These are phyloP conservation scores for Picea glauca DNA, from an alignment of 75 land plant genomes.

Conservation along the genomic window DNA sequence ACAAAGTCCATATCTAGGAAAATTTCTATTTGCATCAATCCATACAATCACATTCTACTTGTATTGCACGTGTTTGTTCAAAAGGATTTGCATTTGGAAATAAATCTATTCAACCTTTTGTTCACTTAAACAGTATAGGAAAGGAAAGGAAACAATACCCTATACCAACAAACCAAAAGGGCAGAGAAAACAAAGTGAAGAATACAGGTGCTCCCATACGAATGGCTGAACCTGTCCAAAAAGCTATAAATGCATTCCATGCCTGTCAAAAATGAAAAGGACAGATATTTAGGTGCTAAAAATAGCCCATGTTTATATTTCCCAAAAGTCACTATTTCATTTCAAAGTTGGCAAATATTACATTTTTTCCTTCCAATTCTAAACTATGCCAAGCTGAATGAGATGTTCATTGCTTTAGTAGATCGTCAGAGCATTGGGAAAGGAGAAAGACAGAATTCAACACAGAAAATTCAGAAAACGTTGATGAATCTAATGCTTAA, in stretches of 20 bases:
- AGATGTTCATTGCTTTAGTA: background rate
- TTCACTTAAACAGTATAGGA: background rate
- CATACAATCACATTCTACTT: background rate
- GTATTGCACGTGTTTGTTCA: background rate
- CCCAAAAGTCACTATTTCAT: background rate
- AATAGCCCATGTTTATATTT: background rate
- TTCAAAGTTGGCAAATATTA: background rate
- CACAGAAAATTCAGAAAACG: too few relatives aligned
- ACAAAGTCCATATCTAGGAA: background rate
- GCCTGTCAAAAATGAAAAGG: constrained; percentile 17
- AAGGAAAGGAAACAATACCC: constrained; percentile 11
- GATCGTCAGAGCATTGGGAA: too few relatives aligned
- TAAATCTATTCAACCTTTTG: background rate
- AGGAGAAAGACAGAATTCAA: too few relatives aligned
- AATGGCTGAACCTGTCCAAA: constrained; percentile 45
- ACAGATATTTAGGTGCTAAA: background rate
- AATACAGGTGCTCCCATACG: constrained; percentile 38
- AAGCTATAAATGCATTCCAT: constrained; percentile 40
- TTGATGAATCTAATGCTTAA: too few relatives aligned
- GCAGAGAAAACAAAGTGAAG: constrained; percentile 40
- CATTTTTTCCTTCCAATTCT: background rate
- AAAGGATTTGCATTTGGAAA: background rate
- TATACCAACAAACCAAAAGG: constrained; percentile 52
- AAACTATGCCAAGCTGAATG: background rate
- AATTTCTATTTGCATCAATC: background rate